phyloP scores from a whole-genome alignment of 208 protist genomes.

The Herpetomonas muscarum region DNA sequence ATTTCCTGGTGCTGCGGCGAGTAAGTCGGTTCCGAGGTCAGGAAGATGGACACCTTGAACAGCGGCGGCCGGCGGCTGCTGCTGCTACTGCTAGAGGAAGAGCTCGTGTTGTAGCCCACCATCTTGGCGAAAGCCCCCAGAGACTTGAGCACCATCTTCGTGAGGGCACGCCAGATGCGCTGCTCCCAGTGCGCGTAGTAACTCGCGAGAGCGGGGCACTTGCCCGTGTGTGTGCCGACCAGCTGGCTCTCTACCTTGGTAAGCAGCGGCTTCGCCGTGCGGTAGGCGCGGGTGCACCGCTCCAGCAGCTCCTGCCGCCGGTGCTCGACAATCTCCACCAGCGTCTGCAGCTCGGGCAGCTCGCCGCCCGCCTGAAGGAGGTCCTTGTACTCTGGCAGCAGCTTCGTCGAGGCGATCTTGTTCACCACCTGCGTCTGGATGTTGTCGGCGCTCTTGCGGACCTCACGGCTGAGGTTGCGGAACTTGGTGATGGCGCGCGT shows the following conservation, averaged over 20 bases:
- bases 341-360: constrained; percentile 88
- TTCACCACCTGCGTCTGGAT: constrained; percentile 92
- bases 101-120: constrained; percentile 66
- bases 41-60: constrained; percentile 92
- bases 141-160: constrained; percentile 86
- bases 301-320: constrained; percentile 77
- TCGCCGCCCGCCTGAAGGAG: constrained; percentile 79
- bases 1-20: constrained; percentile 93
- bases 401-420: constrained; percentile 80
- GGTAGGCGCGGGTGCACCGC: constrained; percentile 90
- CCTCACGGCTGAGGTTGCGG: constrained; percentile 92
- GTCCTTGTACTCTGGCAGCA: constrained; percentile 79
- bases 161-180: constrained; percentile 92
- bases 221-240: constrained; percentile 90
- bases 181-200: constrained; percentile 98
- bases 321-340: constrained; percentile 90
- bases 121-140: constrained; percentile 85
- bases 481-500: constrained; percentile 96
- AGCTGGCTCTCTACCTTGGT: constrained; percentile 95
- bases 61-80: constrained; percentile 57
- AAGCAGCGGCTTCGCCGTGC: constrained; percentile 92
- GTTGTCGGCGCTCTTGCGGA: constrained; percentile 94
- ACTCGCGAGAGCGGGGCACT: constrained; percentile 72
- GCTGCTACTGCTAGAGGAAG: constrained; percentile 8
- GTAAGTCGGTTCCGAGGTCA: constrained; percentile 91